Percentiles rank a stretch among this genome's conserved stretches.
phyloP scores from a whole-genome alignment of 2,329 filamentous ascomycete genomes.

The Fusarium redolens region DNA sequence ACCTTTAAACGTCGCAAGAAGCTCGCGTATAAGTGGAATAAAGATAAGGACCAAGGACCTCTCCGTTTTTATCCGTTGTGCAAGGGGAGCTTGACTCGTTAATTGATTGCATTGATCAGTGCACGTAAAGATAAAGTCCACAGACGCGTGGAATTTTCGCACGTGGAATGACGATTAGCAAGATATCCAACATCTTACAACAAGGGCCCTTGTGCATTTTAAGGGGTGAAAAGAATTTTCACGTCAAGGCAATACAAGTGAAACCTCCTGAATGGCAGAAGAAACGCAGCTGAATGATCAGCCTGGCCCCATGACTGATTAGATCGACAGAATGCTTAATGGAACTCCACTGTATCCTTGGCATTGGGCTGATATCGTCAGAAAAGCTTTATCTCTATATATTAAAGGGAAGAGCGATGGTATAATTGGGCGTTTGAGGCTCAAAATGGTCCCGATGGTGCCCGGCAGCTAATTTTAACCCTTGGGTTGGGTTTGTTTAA shows the following conservation, averaged over 20 bases:
- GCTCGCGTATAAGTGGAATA: background rate
- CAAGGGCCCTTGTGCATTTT: background rate
- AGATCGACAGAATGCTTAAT: conserved; percentile 1
- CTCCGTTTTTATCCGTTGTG: background rate
- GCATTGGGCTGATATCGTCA: background rate
- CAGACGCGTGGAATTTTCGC: background rate
- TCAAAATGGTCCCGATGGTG: conserved; percentile 9
- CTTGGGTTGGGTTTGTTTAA: conserved; percentile 21
- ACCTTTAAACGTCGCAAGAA: background rate
- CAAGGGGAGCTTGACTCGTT: background rate
- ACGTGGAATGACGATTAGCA: background rate
- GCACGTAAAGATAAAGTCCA: background rate
- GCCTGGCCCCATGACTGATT: background rate
- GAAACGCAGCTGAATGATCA: background rate
- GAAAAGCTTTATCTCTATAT: conserved; percentile 4
- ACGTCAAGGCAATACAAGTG: background rate
- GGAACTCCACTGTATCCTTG: background rate
- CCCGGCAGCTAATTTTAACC: conserved; percentile 33
- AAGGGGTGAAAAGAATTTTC: background rate
- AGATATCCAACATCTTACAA: background rate
- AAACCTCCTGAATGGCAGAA: background rate
- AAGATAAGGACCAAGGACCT: accelerated
- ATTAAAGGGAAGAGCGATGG: background rate
- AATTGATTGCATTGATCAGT: background rate
- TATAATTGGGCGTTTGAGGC: conserved; percentile 16